Evolutionary conservation across 1,284 basidiomycete genomes (phyloP), one percentile per base, ranked within the genome.

Genomic region (Hemileia vastatrix): DNA sequence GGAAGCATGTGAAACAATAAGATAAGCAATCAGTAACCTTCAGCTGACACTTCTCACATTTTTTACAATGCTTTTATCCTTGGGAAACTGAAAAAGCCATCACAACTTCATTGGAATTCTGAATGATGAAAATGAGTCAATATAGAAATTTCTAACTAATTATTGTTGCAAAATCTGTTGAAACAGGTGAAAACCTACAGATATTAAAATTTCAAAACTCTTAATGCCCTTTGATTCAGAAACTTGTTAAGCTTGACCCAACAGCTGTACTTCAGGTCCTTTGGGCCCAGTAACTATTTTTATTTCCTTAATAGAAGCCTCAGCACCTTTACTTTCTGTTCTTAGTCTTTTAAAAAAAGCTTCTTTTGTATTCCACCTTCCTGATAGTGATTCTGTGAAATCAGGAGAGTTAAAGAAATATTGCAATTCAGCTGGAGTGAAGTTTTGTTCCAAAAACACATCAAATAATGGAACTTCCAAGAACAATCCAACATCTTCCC

Each of bases 321-420:
- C 89, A 6, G 92, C 90, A 48, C 94, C 94, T 77, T 91, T 88
- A 4, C 88, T 91, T 21, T 85, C 80, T 47, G 92, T 86, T 32
- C 88, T 88, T 8, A 98, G 83, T 15, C 90, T 88, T 80, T 98
- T 98, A 85, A 97, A 96, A 57, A 93, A 87, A 8, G 93, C 93
- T 77, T 98, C 94, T 78, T 97, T 97, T 53, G 91, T 93, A 52
- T 85, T 89, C 92, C 94, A 98, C 66, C 92, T 87, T 56, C 89
- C 93, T 40, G 93, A 92, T 75, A 95, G 94, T 8, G 93, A 96
- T 3, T 94, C 87, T 1, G 83, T 78, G n/a, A 89, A 84, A 64
- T 89, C 88, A 0, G 94, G 86, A 72, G 95, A 91, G 15, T 83
- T 72, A 58, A 79, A 80, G 79, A 93, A 97, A 81, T 97, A 96